A percentile compares a stretch with the other conserved stretches of the same genome.
Evolutionary conservation across 163 green algal genomes (phyloP).

Genomic region (Scenedesmus sp.): DNA sequence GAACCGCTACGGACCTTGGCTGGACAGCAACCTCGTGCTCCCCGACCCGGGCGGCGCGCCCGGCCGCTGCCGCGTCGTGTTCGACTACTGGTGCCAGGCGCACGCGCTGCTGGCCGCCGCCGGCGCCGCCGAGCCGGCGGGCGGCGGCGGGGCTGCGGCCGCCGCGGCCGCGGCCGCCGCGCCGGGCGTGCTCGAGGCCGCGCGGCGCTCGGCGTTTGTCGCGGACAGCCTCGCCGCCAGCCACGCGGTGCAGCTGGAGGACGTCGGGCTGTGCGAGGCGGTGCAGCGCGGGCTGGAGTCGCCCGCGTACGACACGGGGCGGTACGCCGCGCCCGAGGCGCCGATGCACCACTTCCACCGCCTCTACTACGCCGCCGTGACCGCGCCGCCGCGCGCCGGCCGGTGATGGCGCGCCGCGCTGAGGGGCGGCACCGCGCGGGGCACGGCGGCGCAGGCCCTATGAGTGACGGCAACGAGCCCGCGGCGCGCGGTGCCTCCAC

Average conservation of each 20-base stretch:
- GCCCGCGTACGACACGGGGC: conserved; percentile 44
- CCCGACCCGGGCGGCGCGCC: conserved; percentile 32
- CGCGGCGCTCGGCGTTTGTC: conserved; percentile 31
- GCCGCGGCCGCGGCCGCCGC: background rate
- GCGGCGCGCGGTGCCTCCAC: too few species aligned
- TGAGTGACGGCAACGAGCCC: too few species aligned
- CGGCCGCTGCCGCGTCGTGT: conserved; percentile 60
- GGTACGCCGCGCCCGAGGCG: conserved; percentile 61
- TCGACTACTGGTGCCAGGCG: conserved; percentile 62
- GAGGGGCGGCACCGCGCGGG: too few species aligned
- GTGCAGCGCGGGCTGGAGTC: conserved; percentile 66
- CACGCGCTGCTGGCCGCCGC: conserved; percentile 12
- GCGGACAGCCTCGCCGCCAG: conserved; percentile 44
- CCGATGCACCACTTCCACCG: conserved; percentile 73
- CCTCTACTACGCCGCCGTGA: conserved; percentile 33
- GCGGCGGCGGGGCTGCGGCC: background rate
- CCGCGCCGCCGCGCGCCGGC: too few species aligned
- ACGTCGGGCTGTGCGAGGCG: conserved; percentile 64
- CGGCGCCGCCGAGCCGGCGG: background rate
- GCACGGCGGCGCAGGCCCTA: too few species aligned
- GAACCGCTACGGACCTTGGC: conserved; percentile 75
- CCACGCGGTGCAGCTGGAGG: conserved; percentile 59
- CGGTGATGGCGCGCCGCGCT: too few species aligned
- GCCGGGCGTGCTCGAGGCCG: background rate
- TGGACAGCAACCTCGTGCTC: conserved; percentile 71